Evolutionary conservation across 345 rosid genomes (phyloP), one percentile per base, ranked within the genome.

Genomic region (Linum tenue): DNA sequence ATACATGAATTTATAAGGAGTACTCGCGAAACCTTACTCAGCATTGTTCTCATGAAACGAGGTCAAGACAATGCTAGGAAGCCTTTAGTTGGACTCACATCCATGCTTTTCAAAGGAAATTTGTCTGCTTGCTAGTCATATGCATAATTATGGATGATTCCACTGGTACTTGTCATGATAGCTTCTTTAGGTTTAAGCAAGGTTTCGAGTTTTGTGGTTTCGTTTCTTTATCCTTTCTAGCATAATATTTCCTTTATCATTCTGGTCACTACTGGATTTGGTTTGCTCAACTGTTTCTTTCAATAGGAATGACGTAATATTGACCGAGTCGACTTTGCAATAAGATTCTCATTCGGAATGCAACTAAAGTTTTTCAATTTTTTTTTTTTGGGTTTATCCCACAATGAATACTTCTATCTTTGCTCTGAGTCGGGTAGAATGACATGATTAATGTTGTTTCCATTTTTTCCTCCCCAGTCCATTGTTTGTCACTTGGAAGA

Each of bases 401-500:
- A 10, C 53, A 48, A 15, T 12, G 14, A 48, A 9, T 9, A 7
- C 14, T 9, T 48, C 11, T 3, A 48, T 48, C 12, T 48, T 48
- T 7, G 15, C 53, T 48, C 14, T 48, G 53, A 48, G 14, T 48
- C 14, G 11, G 11, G 11, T 48, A 48, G 12, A 1, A 48, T 48
- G 15, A 48, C 53, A 48, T 10, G 53, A n/a, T n/a, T 48, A 7
- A 5, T 48, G 8, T 48, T 48, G 53, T 48, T 41, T 48, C 8
- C 14, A 48, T 9, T 5, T 48, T 48, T 48, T 48, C 14, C 31
- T 22, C 65, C 73, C 69, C 79, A 94, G 99, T 79, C 99, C 97
- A 62, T 77, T 94, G 81, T 94, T 94, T 77, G 99, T 94, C 55
- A 94, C 97, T 12, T 94, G 99, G 99, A 90, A 91, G 88, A 88